Base-by-base conservation (phyloP, 306 rosid genomes). In the Fragaria nilgerrensis region DNA sequence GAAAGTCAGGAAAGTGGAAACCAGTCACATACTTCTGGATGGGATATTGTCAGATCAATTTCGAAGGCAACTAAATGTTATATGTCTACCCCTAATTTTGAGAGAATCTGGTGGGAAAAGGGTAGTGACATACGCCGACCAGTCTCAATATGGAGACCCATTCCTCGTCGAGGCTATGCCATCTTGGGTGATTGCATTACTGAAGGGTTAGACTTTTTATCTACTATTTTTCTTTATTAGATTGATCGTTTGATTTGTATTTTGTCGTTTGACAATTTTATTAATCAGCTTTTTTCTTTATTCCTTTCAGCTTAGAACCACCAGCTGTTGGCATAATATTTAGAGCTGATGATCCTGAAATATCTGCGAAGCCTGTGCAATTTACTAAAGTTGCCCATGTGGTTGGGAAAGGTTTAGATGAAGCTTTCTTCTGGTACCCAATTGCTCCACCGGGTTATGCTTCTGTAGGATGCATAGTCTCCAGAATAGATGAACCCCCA, bases 101-200 rank as follows among this genome's bases (percentile, higher is more conserved):
- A 95, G 87, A 91, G 97, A 80, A 92, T 95, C 81, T 95, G 97
- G 99, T 92, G 99, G 99, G 97, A 95, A 83, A 95, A 89, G 87
- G 98, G 99, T 75, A 74, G 87, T 75, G 97, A 95, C 77, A 79
- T 84, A 75, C 91, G 94, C 48, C 90, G 80, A 41, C 90, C 97
- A 45, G 91, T 95, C 85, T 90, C 99, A 32, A 87, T 95, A 84
- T 95, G 99, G 99, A 85, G 99, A 82, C 99, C 99, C 52, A 75
- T 88, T 75, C 84, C 88, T 36, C 91, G 89, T 67, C 90, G 75
- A 23, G 97, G 97, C 75, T 91, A 95, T 87, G 90, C 90, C 59
- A 78, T 89, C 71, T 76, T 95, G 89, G 99, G 97, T 53, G 99
- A 95, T 82, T 95, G 93, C 87, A 87, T 95, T 76, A 90, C 92